Evolutionary conservation across 2,329 filamentous ascomycete species (phyloP).

Genomic region (Claviceps sp.): DNA sequence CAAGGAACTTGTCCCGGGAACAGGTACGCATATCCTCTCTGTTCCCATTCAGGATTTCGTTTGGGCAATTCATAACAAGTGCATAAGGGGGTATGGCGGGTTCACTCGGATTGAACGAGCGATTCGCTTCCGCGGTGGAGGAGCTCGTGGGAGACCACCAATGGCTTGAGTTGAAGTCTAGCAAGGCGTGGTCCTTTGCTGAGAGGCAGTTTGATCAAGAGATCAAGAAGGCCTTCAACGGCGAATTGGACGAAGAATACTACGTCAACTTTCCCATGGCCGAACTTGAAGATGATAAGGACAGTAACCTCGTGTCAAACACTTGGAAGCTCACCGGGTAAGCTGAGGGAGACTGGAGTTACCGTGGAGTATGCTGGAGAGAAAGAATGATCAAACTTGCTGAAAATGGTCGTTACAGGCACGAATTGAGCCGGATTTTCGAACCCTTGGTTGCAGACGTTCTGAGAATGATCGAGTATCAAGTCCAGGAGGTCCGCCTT

Average conservation of each 20-base stretch:
- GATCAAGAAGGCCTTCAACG: constrained; percentile 11
- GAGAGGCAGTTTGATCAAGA: constrained; percentile 10
- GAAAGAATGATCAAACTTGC: neutral
- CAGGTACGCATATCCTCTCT: constrained; percentile 5
- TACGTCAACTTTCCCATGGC: constrained; percentile 11
- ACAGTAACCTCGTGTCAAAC: constrained; percentile 3
- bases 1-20: constrained; percentile 14
- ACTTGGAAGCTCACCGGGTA: constrained; percentile 12
- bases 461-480: constrained; percentile 7
- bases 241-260: constrained; percentile 6
- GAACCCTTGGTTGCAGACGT: constrained; percentile 11
- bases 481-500: constrained; percentile 5
- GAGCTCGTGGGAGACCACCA: constrained; percentile 9
- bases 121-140: constrained; percentile 9
- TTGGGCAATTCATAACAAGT: neutral
- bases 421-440: constrained; percentile 7
- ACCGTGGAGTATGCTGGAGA: no score
- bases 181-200: constrained; percentile 6
- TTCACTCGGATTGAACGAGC: constrained; percentile 12
- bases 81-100: constrained; percentile 12
- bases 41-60: no score
- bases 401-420: neutral
- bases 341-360: neutral
- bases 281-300: constrained; percentile 8
- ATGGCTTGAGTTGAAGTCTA: constrained; percentile 5